phyloP scores from a whole-genome alignment of 345 rosid genomes.

The Eucalyptus curtisii region DNA sequence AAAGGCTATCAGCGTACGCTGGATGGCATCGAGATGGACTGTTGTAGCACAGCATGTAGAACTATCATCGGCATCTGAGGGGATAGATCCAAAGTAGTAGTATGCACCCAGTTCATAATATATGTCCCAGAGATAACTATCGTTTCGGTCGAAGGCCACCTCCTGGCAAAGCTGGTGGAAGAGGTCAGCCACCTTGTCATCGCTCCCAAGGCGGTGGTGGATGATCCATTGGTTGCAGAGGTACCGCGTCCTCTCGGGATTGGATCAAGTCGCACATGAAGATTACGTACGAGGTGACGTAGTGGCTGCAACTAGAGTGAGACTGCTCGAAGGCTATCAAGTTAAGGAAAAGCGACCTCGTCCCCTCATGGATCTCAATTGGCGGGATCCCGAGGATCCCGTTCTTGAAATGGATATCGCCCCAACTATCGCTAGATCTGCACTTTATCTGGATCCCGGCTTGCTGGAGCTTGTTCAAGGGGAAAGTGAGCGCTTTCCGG shows the following conservation, averaged over 20 bases:
- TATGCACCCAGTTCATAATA: conserved; percentile 39
- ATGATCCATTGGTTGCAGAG: conserved; percentile 46
- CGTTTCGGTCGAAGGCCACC: conserved; percentile 48
- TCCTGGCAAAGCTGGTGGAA: conserved; percentile 66
- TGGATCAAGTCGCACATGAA: conserved; percentile 83
- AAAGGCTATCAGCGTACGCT: no score
- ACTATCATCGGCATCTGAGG: no score
- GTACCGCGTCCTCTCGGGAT: conserved; percentile 49
- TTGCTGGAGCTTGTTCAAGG: conserved; percentile 50
- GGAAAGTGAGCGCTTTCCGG: conserved; percentile 40
- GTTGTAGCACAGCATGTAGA: no score
- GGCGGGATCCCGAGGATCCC: conserved; percentile 55
- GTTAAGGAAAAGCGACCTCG: conserved; percentile 74
- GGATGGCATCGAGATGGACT: no score
- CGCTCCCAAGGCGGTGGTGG: conserved; percentile 75
- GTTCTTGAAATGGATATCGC: conserved; percentile 22
- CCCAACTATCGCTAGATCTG: no score
- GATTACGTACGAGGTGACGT: conserved; percentile 68
- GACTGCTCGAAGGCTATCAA: conserved; percentile 76
- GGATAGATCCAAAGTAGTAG: no score
- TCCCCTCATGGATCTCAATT: conserved; percentile 79
- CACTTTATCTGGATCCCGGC: conserved; percentile 61
- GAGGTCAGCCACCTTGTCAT: conserved; percentile 63
- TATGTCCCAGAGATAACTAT: conserved; percentile 42
- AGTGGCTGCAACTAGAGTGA: conserved; percentile 48